Evolutionary conservation across 176 grass and related monocot species (phyloP).

Genomic region (Aegilops bicornis): DNA sequence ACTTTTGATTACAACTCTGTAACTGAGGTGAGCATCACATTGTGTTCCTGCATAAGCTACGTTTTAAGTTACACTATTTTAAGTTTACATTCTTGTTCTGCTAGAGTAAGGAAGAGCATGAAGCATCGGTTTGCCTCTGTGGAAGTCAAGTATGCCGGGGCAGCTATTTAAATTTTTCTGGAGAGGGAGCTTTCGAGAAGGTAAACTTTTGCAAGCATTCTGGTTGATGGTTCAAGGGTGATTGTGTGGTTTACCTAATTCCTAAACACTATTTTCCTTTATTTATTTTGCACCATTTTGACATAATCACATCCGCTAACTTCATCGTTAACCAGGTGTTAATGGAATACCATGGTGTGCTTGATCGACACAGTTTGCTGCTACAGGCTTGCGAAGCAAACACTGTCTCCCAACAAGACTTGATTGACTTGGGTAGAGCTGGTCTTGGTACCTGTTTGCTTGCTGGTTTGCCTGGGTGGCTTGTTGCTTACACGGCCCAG

Average conservation of each 20-base stretch:
- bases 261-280: neutral
- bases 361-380: constrained; percentile 83
- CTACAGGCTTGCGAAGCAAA: constrained; percentile 93
- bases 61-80: constrained; percentile 31
- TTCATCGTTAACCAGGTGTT: constrained; percentile 57
- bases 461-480: constrained; percentile 90
- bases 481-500: constrained; percentile 87
- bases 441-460: constrained; percentile 97
- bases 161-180: constrained; percentile 95
- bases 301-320: constrained; percentile 21
- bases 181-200: constrained; percentile 97
- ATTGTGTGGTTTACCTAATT: constrained; percentile 25
- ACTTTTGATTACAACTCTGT: constrained; percentile 99
- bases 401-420: constrained; percentile 87
- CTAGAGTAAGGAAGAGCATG: constrained; percentile 98
- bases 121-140: constrained; percentile 93
- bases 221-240: constrained; percentile 11
- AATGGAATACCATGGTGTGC: constrained; percentile 88
- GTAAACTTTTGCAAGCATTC: constrained; percentile 44
- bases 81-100: constrained; percentile 36
- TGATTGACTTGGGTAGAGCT: constrained; percentile 91
- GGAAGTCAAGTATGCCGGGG: constrained; percentile 98
- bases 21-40: constrained; percentile 72
- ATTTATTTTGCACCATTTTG: constrained; percentile 18
- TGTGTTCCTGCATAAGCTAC: constrained; percentile 21